phyloP scores from a whole-genome alignment of 441 rosid species.

The Erodium texanum region DNA sequence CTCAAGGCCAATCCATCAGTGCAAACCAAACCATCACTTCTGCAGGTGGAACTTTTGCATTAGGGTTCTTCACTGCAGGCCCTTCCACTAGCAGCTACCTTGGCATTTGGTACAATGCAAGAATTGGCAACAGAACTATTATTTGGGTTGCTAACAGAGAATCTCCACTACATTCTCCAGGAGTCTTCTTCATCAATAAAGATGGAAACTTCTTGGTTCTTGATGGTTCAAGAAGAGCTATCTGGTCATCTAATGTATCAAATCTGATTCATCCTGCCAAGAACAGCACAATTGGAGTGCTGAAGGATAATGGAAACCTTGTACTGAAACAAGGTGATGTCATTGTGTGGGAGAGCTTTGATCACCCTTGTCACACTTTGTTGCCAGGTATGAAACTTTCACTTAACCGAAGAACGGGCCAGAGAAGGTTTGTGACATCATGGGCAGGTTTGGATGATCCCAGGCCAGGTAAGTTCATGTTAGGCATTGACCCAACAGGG shows the following conservation, averaged over 20 bases:
- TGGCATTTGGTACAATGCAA: conserved; percentile 58
- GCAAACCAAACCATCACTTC: conserved; percentile 34
- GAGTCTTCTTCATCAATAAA: conserved; percentile 33
- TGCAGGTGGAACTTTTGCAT: conserved; percentile 32
- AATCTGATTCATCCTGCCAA: conserved; percentile 37
- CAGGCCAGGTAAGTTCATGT: conserved; percentile 51
- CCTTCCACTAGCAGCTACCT: conserved; percentile 34
- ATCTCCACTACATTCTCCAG: conserved; percentile 42
- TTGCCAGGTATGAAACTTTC: conserved; percentile 60
- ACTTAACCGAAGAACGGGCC: conserved; percentile 32
- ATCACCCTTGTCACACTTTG: conserved; percentile 54
- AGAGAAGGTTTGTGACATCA: conserved; percentile 38
- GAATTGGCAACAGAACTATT: conserved; percentile 28
- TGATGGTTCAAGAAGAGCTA: conserved; percentile 25
- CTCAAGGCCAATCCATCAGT: neutral
- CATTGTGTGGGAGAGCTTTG: conserved; percentile 57
- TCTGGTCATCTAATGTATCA: conserved; percentile 1
- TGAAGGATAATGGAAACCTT: conserved; percentile 42
- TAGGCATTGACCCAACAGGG: conserved; percentile 56
- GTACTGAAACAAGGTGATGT: conserved; percentile 26
- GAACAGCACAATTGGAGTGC: conserved; percentile 25
- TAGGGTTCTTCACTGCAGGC: conserved; percentile 56
- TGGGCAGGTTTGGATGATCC: conserved; percentile 74
- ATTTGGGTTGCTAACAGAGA: conserved; percentile 83
- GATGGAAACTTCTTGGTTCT: conserved; percentile 50